Conservation (phyloP, 2,329 filamentous ascomycete species). For the Torrubiella hemipterigena region DNA sequence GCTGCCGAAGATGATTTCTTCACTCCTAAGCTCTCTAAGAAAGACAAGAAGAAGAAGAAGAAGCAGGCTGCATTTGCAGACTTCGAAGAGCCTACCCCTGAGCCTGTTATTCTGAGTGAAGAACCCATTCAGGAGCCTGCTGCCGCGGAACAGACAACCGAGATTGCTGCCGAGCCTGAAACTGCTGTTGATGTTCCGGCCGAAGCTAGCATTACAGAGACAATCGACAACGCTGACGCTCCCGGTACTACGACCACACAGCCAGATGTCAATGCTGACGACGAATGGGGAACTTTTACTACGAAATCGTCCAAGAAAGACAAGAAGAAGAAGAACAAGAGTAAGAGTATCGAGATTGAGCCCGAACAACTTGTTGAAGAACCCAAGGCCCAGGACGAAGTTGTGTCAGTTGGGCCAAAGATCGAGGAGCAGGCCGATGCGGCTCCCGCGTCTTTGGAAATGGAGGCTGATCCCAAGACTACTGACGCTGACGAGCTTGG, state of each 20-base stretch:
- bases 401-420: slow-evolving; percentile 1
- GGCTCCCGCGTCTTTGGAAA: background rate
- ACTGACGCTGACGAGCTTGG: background rate
- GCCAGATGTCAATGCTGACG: slow-evolving; percentile 1
- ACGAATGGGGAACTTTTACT: slow-evolving; percentile 1
- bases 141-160: too few relatives aligned
- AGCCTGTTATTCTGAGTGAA: too few relatives aligned
- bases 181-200: background rate
- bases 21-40: slow-evolving; percentile 6
- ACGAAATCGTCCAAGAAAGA: slow-evolving; percentile 8
- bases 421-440: background rate
- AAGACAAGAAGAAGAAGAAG: slow-evolving; percentile 19
- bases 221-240: slow-evolving; percentile 7
- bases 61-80: slow-evolving; percentile 8
- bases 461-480: background rate
- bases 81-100: background rate
- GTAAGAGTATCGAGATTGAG: too few relatives aligned
- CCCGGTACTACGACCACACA: slow-evolving; percentile 4
- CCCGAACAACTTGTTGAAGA: too few relatives aligned
- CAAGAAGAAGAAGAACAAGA: slow-evolving; percentile 10
- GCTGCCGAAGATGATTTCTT: slow-evolving; percentile 13
- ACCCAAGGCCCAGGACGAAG: too few relatives aligned
- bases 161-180: slow-evolving; percentile 7
- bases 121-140: slow-evolving; percentile 1
- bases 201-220: background rate